Conservation (phyloP, 805 yeast species). For the Lachancea thermotolerans region DNA sequence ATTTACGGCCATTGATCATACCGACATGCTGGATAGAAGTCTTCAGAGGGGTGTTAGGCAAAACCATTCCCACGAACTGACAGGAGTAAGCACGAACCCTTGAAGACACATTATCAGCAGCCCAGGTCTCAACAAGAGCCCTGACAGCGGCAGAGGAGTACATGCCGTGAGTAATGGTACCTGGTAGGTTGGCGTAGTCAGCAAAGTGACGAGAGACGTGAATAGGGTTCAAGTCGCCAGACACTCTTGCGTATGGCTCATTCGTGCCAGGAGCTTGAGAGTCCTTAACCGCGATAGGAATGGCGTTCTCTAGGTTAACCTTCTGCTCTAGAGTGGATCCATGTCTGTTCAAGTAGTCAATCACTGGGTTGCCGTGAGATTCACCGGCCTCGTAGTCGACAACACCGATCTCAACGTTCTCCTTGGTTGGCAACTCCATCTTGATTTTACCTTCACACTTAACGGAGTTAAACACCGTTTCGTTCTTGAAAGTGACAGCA, state of each 20-base stretch:
- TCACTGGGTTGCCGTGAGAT: slow-evolving; percentile 95
- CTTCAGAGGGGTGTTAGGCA: slow-evolving; percentile 86
- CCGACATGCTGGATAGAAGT: slow-evolving; percentile 92
- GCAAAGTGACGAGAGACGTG: slow-evolving; percentile 96
- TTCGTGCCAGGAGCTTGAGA: slow-evolving; percentile 88
- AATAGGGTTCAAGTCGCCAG: slow-evolving; percentile 98
- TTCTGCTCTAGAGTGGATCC: slow-evolving; percentile 95
- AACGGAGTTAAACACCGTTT: slow-evolving; percentile 69
- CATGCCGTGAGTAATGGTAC: slow-evolving; percentile 99
- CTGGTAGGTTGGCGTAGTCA: slow-evolving; percentile 86
- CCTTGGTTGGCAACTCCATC: slow-evolving; percentile 88
- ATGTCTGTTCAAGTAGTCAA: slow-evolving; percentile 85
- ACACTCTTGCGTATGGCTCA: slow-evolving; percentile 93
- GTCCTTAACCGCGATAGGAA: slow-evolving; percentile 63
- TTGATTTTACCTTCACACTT: slow-evolving; percentile 77
- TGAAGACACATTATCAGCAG: slow-evolving; percentile 92
- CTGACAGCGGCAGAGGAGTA: slow-evolving; percentile 94
- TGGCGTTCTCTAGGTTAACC: slow-evolving; percentile 78
- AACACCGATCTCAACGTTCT: slow-evolving; percentile 73
- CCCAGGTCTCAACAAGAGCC: slow-evolving; percentile 94
- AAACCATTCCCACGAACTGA: slow-evolving; percentile 91
- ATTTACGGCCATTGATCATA: slow-evolving; percentile 98
- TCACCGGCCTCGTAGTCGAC: slow-evolving; percentile 85
- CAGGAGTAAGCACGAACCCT: slow-evolving; percentile 94
- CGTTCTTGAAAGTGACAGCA: slow-evolving; percentile 71